Base-by-base conservation (phyloP, 768 basidiomycete species). In the Xerocomellus intermedius region DNA sequence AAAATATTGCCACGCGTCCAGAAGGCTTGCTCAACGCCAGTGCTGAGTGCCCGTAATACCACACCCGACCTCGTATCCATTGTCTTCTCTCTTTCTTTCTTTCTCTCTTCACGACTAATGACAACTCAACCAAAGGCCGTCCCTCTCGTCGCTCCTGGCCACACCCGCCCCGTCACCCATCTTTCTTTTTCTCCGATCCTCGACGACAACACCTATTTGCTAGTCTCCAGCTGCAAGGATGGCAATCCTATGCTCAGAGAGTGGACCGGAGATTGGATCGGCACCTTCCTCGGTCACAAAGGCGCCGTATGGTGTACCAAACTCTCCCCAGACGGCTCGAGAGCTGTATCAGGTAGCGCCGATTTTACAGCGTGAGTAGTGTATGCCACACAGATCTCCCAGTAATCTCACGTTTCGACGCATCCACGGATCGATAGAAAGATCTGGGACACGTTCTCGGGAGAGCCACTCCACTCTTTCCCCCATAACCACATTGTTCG, bases 251-350 rank as follows among this genome's bases (percentile, higher is more conserved):
- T 96, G 92, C 77, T 97, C 62, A 84, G 94, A 67, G 89, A 94
- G 67, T 96, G 95, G 95, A 91, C 92, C 52, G 96, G 96, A 33
- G 97, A 99, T 73, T 99, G 97, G 97, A 91, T 97, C 69, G 97
- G 97, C 36, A 91, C 89, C 17, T 92, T 91, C 70, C 78, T 91
- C 39, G 89, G 89, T 22, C 89, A 91, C 75, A 91, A 92, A 71
- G 97, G 96, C 63, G 96, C 96, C 8, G 96, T 99, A 4, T 99
- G 96, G 96, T 86, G 90, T 61, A 90, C 91, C 47, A 96, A 97
- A 74, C 83, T 99, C 56, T 92, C 89, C 26, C 74, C 80, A 21
- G 95, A 98, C 73, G 83, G 86, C 14, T 84, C 91, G 16, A 82
- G 85, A 66, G 96, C 96, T 14, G 94, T 86, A 21, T 89, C 95